These are phyloP conservation scores for Didymellaceae sp. DNA, from an alignment of 2,329 filamentous ascomycete genomes.

Conservation along the genomic window DNA sequence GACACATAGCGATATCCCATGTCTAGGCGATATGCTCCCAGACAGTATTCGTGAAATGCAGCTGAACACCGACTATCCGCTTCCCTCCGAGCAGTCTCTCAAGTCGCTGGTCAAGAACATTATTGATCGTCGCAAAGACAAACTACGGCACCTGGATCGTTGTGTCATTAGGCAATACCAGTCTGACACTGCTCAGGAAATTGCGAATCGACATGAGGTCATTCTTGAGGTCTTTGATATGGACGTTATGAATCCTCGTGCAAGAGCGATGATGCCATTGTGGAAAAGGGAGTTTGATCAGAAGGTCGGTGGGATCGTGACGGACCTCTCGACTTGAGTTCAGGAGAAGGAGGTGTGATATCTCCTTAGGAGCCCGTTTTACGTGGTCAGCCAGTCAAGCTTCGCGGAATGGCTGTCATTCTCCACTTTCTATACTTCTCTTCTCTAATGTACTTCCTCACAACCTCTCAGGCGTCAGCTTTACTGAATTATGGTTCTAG, in stretches of 20 bases:
- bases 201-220: conserved; percentile 25
- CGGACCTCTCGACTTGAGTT: background rate
- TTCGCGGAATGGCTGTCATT: background rate
- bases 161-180: conserved; percentile 38
- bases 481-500: too few relatives aligned
- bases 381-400: background rate
- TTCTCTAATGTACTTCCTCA: too few relatives aligned
- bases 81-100: conserved; percentile 31
- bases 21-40: conserved; percentile 45
- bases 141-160: conserved; percentile 25
- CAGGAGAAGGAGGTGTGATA: too few relatives aligned
- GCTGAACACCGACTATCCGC: conserved; percentile 39
- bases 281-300: conserved; percentile 43
- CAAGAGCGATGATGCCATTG: conserved; percentile 38
- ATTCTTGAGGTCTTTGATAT: conserved; percentile 34
- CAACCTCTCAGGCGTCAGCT: too few relatives aligned
- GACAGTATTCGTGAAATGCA: conserved; percentile 35
- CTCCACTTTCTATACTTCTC: too few relatives aligned
- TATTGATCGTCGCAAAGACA: conserved; percentile 26
- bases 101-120: conserved; percentile 41
- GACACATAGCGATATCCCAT: conserved; percentile 42
- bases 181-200: conserved; percentile 20
- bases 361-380: too few relatives aligned
- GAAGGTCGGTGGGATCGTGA: conserved; percentile 31
- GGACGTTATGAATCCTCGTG: conserved; percentile 13